phyloP scores from a whole-genome alignment of 345 rosid species.

The Raphanus raphanistrum region DNA sequence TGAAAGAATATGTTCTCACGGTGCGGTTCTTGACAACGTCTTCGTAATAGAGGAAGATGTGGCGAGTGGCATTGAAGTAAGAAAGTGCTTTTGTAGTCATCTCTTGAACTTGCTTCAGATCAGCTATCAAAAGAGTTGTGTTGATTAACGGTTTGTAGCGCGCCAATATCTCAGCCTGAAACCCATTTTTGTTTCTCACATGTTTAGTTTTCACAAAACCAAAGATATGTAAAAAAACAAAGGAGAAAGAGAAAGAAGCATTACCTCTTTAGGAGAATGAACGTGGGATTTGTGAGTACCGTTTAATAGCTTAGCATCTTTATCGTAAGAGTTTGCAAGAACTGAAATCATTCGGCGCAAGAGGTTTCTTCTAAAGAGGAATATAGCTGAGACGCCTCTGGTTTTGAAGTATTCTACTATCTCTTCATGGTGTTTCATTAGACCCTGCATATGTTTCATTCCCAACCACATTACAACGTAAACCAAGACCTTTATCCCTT shows the following conservation, averaged over 20 bases:
- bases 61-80: constrained; percentile 79
- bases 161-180: constrained; percentile 94
- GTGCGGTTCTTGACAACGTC: constrained; percentile 82
- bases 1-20: constrained; percentile 47
- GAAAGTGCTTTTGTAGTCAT: constrained; percentile 70
- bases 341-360: constrained; percentile 91
- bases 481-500: not conserved
- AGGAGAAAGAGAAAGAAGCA: not conserved
- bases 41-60: constrained; percentile 87
- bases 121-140: constrained; percentile 55
- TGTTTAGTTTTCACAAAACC: constrained; percentile 4
- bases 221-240: not conserved
- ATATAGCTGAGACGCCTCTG: constrained; percentile 80
- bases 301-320: constrained; percentile 68
- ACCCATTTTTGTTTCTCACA: constrained; percentile 9
- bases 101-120: constrained; percentile 70
- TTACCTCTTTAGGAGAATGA: constrained; percentile 86
- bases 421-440: constrained; percentile 80
- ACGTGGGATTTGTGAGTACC: constrained; percentile 99
- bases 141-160: constrained; percentile 78
- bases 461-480: constrained; percentile 18
- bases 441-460: constrained; percentile 56
- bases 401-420: constrained; percentile 84
- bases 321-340: constrained; percentile 91
- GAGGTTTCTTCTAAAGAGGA: constrained; percentile 90